phyloP scores from a whole-genome alignment of 2,329 filamentous ascomycete genomes.

The Botrytis hyacinthi region DNA sequence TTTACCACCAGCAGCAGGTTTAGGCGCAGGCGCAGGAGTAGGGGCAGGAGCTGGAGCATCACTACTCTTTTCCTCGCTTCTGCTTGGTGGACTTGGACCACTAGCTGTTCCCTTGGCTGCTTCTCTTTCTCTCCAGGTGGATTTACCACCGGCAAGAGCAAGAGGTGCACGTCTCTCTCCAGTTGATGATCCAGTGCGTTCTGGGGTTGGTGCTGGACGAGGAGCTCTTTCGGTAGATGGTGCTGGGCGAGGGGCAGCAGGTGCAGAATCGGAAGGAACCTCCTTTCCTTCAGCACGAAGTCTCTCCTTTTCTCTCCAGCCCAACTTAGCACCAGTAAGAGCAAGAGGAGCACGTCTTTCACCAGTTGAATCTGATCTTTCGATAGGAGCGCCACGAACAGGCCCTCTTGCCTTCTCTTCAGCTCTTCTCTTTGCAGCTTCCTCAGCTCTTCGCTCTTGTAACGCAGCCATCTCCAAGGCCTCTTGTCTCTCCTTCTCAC shows the following conservation, averaged over 20 bases:
- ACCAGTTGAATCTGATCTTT: conserved; percentile 36
- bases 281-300: conserved; percentile 40
- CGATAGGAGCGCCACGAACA: conserved; percentile 45
- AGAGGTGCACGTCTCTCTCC: conserved; percentile 55
- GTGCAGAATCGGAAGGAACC: conserved; percentile 24
- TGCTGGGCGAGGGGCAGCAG: not conserved
- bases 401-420: conserved; percentile 49
- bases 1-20: not conserved
- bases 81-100: not conserved
- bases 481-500: conserved; percentile 68
- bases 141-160: conserved; percentile 56
- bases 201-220: not conserved
- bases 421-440: conserved; percentile 74
- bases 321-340: conserved; percentile 56
- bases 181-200: conserved; percentile 56
- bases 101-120: conserved; percentile 46
- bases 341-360: conserved; percentile 45
- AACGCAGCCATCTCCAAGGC: conserved; percentile 60
- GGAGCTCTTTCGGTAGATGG: not conserved
- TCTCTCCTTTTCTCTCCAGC: conserved; percentile 72
- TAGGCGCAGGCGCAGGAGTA: not conserved
- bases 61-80: not conserved
- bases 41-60: not conserved
- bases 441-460: conserved; percentile 83
- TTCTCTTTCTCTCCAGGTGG: conserved; percentile 59